Base-by-base conservation (phyloP, 2,329 filamentous ascomycete genomes). In the Phoma sp. region DNA sequence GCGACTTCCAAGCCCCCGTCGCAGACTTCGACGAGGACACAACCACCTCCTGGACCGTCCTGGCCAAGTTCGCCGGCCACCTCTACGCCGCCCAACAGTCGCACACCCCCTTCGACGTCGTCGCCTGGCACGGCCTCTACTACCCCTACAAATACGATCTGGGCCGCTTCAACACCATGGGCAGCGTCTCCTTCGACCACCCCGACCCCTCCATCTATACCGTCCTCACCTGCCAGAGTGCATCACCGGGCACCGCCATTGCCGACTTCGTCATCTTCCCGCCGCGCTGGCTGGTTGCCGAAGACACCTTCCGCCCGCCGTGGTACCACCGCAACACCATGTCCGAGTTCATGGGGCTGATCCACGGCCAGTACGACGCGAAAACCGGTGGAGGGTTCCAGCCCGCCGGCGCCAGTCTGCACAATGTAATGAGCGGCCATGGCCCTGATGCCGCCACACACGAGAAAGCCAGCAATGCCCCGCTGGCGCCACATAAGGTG, bases 181-280 rank as follows among this genome's bases (percentile, higher is more conserved):
- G 83, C 45, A 80, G 78, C 57, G 81, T 85, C 45, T 82, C 79
- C 7, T 82, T 80, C 61, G 86, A 89, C 66, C 87, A 89, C 58
- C 84, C 84, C 3, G 87, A 89, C 59, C 87, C 87, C 0, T 84
- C 81, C 8, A 84, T 89, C 62, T 89, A 83, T 73, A 86, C 86
- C 0, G 87, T 90, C 4, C 79, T 89, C 23, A 85, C 87, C 1
- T 86, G 85, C 2, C 85, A 82, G 24, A 85, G 84, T 4, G 75
- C 79, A 51, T 75, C 76, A n/a, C 74, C 80, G 4, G 81, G 80
- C 7, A 83, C 83, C 0, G 79, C 84, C 0, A 75, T 88, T 2
- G 86, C 86, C 6, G 88, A 90, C 75, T 89, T 90, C 62, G 85
- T 89, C 65, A 86, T 89, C 71, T 89, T 90, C 75, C 86, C 87